phyloP scores from a whole-genome alignment of 2,329 filamentous ascomycete species.

The Thielaviopsis populi region DNA sequence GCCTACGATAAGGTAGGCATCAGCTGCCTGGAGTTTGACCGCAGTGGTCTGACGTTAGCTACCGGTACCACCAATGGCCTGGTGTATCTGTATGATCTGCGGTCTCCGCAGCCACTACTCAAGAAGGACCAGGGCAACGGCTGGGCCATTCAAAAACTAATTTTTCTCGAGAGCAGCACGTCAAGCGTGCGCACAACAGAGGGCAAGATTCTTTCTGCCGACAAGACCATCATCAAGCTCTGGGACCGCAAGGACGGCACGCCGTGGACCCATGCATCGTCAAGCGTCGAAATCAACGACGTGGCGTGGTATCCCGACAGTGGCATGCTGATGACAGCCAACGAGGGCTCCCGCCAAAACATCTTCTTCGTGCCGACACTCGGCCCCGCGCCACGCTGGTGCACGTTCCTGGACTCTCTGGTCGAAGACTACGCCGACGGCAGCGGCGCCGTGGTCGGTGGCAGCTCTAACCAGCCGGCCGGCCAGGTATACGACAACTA shows the following conservation, averaged over 20 bases:
- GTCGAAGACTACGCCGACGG: constrained; percentile 94
- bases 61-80: constrained; percentile 80
- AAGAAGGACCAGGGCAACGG: constrained; percentile 95
- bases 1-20: constrained; percentile 55
- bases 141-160: constrained; percentile 75
- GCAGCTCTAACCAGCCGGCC: constrained; percentile 32
- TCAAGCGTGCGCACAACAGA: constrained; percentile 65
- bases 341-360: constrained; percentile 90
- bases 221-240: constrained; percentile 93
- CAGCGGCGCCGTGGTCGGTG: constrained; percentile 15
- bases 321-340: constrained; percentile 91
- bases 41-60: constrained; percentile 69
- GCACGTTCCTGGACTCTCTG: constrained; percentile 88
- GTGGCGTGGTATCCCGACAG: constrained; percentile 85
- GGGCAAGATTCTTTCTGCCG: constrained; percentile 78
- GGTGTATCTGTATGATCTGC: constrained; percentile 80
- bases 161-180: constrained; percentile 48
- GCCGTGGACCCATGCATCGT: constrained; percentile 92
- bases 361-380: constrained; percentile 90
- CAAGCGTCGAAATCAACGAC: constrained; percentile 84
- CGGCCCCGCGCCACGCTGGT: constrained; percentile 88
- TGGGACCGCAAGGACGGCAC: constrained; percentile 74
- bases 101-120: constrained; percentile 69
- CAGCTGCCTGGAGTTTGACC: constrained; percentile 75
- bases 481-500: constrained; percentile 95